Evolutionary conservation across 148 eudicot species (phyloP), one percentile per base, ranked within the genome.

Genomic region (Gaultheria prostrata): DNA sequence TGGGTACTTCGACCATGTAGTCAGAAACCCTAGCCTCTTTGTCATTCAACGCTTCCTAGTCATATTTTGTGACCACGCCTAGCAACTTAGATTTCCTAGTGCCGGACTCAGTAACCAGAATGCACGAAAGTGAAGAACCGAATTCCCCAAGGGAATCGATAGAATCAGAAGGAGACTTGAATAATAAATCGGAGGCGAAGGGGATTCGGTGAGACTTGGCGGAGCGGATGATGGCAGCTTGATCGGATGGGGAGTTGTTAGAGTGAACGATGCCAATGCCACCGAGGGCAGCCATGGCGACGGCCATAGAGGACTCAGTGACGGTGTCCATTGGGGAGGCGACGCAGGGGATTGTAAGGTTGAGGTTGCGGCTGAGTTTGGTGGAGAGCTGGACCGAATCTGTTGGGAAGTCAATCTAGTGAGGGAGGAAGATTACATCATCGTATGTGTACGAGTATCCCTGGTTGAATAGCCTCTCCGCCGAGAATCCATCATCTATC

Each of bases 281-380:
- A 26, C 98, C 98, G 24, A 92, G 89, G 32, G 93, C 77, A 6
- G 98, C 98, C 98, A 96, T 94, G 73, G 95, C 82, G 33, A 92
- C 91, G 6, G 97, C 98, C 98, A 96, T 96, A 77, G 89, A 79
- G 6, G 98, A 82, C 86, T 96, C 98, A 32, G 98, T 93, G 49
- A 96, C 98, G 8, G 98, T 96, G 85, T 96, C 98, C 98, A 96
- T 94, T 0, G 98, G 98, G 9, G 98, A 94, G 1, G 98, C 85
- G 13, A 96, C 95, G 83, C 98, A 94, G 4, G 98, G 98, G 32
- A 89, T 90, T 49, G 97, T 91, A 11, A 96, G 90, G 76, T 78
- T 57, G 45, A 94, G 77, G 82, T 89, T 95, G 73, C 92, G 93
- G 57, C 92, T 88, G 81, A 96, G 92, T 81, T 88, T 89, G 33